Conservation (phyloP, 495 filamentous ascomycete species). For the Xylaria palmicola region DNA sequence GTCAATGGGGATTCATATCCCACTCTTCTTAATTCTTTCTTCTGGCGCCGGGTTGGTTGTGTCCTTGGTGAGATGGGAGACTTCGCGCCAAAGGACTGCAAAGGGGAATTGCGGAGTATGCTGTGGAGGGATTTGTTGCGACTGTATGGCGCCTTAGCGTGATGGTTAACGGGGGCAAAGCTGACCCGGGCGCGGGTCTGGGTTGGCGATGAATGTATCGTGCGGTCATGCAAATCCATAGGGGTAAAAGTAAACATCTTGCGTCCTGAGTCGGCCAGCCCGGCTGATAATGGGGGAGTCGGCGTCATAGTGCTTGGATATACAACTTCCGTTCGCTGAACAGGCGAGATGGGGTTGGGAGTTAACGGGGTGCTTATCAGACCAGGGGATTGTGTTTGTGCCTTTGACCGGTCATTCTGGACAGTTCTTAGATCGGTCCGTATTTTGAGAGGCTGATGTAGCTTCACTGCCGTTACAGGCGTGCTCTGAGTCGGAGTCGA, state of each 20-base stretch:
- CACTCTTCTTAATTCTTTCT: conserved; percentile 47
- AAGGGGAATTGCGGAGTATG: conserved; percentile 75
- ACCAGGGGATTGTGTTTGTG: conserved; percentile 42
- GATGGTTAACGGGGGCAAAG: conserved; percentile 17
- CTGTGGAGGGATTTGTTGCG: conserved; percentile 64
- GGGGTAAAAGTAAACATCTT: conserved; percentile 41
- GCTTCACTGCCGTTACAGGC: conserved; percentile 41
- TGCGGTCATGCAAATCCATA: conserved; percentile 19
- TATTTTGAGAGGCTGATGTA: conserved; percentile 44
- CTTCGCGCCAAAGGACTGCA: conserved; percentile 46
- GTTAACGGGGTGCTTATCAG: conserved; percentile 47
- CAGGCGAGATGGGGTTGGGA: conserved; percentile 43
- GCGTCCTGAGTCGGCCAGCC: conserved; percentile 36
- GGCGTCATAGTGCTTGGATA: conserved; percentile 49
- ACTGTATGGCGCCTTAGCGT: conserved; percentile 55
- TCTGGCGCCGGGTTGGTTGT: conserved; percentile 48
- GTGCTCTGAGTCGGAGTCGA: conserved; percentile 55
- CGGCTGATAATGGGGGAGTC: conserved; percentile 51
- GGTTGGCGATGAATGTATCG: conserved; percentile 17
- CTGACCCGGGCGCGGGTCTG: conserved; percentile 22
- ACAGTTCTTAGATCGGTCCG: conserved; percentile 36
- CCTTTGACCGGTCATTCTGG: conserved; percentile 23
- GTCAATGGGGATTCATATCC: conserved; percentile 54
- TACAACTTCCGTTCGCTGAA: conserved; percentile 36
- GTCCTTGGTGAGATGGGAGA: conserved; percentile 48